A percentile compares a stretch with the other conserved stretches of the same genome.
These are phyloP conservation scores for Neodidymelliopsis sp. DNA, from an alignment of 2,329 filamentous ascomycete genomes.

Conservation along the genomic window DNA sequence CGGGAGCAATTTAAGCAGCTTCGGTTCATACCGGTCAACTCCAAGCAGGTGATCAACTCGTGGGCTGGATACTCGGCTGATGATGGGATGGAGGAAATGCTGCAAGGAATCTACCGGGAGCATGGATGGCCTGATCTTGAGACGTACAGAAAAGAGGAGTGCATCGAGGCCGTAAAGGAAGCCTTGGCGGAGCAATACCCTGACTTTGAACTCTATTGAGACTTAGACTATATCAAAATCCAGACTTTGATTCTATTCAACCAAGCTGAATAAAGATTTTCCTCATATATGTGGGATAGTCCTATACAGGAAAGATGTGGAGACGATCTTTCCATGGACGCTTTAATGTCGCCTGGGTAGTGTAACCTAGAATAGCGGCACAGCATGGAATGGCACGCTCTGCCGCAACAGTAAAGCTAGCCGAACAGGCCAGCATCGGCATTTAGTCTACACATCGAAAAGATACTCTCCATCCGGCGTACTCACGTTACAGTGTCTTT, in stretches of 20 bases:
- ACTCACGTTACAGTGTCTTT: background rate
- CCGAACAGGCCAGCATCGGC: background rate
- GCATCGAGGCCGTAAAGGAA: background rate
- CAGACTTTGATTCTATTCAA: background rate
- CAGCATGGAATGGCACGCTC: slow-evolving; percentile 4
- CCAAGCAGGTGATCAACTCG: background rate
- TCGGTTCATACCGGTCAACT: background rate
- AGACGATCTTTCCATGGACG: background rate
- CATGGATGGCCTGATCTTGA: slow-evolving; percentile 3
- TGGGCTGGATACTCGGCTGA: background rate
- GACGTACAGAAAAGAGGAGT: background rate
- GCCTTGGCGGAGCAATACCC: slow-evolving; percentile 1
- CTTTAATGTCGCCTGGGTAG: slow-evolving; percentile 1
- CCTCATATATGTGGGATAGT: background rate
- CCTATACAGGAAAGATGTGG: background rate
- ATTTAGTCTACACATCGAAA: slow-evolving; percentile 1
- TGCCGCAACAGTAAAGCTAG: background rate
- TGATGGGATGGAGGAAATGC: background rate
- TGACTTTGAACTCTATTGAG: slow-evolving; percentile 8
- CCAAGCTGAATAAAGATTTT: background rate
- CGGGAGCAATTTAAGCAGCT: background rate
- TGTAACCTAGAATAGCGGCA: slow-evolving; percentile 1
- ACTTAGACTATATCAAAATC: background rate
- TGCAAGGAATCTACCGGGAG: background rate
- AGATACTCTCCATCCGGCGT: background rate